Base-by-base conservation (phyloP, 257 asterid species). In the Solanum pimpinellifolium region DNA sequence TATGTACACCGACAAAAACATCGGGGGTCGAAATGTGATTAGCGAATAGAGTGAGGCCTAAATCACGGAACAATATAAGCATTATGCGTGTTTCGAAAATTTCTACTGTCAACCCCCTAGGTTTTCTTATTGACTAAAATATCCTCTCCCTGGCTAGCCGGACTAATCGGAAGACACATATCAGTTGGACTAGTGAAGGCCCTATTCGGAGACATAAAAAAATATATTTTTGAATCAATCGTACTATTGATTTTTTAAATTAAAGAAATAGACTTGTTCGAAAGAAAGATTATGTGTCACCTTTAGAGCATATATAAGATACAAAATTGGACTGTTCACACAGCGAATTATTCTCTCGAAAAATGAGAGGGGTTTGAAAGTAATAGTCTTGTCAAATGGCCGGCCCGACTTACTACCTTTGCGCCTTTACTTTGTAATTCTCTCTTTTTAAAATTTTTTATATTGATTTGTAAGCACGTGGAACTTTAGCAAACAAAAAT, bases 1-100 rank as follows among this genome's bases (percentile, higher is more conserved):
- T 16, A 16, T 47, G 44, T 80, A 21, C 69, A 49, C 69, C 85
- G 85, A 80, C 85, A 49, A 80, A 80, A 80, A 5, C 27, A 35
- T 73, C 9, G 47, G 81, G 13, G 49, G 18, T 73, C 81, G 81
- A 35, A 73, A 73, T 73, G 49, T 35, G 49, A 35, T 73, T 73
- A 35, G 27, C 49, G 47, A 73, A 73, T 73, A 35, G 47, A 73
- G 10, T 73, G 18, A 73, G 81, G 81, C 81, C 46, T 73, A 73
- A 73, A 73, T 35, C 16, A 73, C 13, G 80, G 47, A 73, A 35
- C 27, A 33, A 35, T 35, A 20, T 35, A 20, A 20, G 80, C 80
- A n/a, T 73, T 9, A 72, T 70, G n/a, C n/a, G 27, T 72, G 25
- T 16, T 35, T 72, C 80, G 46, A 18, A 70, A 70, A 8, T 18